phyloP scores from a whole-genome alignment of 345 rosid species.

The Gossypium bickii region DNA sequence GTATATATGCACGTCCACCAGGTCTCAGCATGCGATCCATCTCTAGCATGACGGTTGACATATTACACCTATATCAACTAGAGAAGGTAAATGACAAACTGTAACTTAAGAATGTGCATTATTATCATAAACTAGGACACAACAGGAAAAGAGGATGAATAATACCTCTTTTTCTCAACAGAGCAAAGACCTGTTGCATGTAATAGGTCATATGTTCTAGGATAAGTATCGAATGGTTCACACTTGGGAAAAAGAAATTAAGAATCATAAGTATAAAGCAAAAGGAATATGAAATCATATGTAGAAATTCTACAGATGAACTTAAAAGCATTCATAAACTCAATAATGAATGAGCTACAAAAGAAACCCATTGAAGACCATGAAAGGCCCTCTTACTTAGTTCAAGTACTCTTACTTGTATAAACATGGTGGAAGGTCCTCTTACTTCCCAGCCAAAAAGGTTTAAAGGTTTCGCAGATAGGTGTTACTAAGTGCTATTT shows the following conservation, averaged over 20 bases:
- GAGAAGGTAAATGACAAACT: neutral
- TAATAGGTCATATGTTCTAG: conserved; percentile 57
- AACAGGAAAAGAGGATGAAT: neutral
- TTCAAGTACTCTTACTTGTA: neutral
- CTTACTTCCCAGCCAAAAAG: neutral
- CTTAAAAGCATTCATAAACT: neutral
- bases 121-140: neutral
- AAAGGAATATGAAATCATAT: neutral
- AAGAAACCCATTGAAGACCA: neutral
- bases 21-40: conserved; percentile 60
- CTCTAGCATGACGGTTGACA: conserved; percentile 52
- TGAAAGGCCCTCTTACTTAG: neutral
- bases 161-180: conserved; percentile 49
- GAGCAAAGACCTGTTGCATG: conserved; percentile 60
- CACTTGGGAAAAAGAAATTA: conserved; percentile 32
- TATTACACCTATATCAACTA: conserved; percentile 38
- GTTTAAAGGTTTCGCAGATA: neutral
- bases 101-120: neutral
- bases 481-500: neutral
- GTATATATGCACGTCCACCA: conserved; percentile 45
- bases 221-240: conserved; percentile 61
- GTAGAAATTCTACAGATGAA: neutral
- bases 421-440: neutral
- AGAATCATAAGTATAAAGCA: neutral
- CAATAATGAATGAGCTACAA: neutral